phyloP scores from a whole-genome alignment of 495 filamentous ascomycete genomes.

The Penicillium paradoxum region DNA sequence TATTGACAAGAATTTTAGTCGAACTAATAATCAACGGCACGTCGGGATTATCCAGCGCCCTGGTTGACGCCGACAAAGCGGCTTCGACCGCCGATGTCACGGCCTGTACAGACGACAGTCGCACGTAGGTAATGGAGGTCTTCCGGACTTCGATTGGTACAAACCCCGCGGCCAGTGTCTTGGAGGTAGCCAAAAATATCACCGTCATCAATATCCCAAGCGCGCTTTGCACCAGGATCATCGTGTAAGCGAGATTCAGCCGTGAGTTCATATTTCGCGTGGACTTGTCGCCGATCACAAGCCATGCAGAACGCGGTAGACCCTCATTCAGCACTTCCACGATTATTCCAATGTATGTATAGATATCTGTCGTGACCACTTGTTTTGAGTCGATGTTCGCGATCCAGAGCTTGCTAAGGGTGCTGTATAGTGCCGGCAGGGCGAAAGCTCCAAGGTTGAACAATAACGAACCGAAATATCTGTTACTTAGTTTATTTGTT shows the following conservation, averaged over 20 bases:
- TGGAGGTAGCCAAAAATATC: conserved; percentile 52
- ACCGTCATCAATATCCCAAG: conserved; percentile 59
- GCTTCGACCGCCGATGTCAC: conserved; percentile 60
- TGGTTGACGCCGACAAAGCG: conserved; percentile 55
- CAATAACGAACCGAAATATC: neutral
- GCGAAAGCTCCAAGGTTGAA: conserved; percentile 63
- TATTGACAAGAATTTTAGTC: conserved; percentile 60
- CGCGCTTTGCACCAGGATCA: conserved; percentile 54
- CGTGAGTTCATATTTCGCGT: conserved; percentile 49
- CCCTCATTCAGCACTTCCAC: conserved; percentile 71
- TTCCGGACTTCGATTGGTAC: conserved; percentile 55
- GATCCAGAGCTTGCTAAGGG: conserved; percentile 70
- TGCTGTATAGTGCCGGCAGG: conserved; percentile 64
- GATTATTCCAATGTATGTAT: conserved; percentile 59
- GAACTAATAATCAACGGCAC: conserved; percentile 65
- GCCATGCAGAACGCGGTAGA: conserved; percentile 63
- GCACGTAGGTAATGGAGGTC: conserved; percentile 58
- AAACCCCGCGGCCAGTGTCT: conserved; percentile 54
- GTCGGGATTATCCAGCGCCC: conserved; percentile 67
- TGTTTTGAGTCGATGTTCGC: conserved; percentile 60
- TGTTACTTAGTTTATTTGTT: neutral
- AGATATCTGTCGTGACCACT: conserved; percentile 65
- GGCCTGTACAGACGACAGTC: conserved; percentile 57
- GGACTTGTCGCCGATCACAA: conserved; percentile 62
- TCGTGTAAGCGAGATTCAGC: conserved; percentile 56